phyloP scores from a whole-genome alignment of 1,284 basidiomycete genomes.

The Cutaneotrichosporon spelunceum region DNA sequence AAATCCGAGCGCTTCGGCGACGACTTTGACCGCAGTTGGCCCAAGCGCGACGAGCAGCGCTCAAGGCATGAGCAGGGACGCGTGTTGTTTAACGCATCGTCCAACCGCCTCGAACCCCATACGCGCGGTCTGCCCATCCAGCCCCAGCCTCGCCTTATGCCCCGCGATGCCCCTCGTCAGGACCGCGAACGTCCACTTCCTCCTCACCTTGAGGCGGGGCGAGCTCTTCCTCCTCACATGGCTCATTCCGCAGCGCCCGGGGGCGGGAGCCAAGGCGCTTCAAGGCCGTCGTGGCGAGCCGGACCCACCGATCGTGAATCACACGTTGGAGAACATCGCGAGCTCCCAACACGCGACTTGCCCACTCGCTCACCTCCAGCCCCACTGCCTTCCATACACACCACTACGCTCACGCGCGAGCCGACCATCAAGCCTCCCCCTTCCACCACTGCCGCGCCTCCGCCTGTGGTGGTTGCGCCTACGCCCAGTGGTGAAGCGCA shows the following conservation, averaged over 20 bases:
- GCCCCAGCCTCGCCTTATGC: constrained; percentile 47
- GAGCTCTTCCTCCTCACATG: constrained; percentile 44
- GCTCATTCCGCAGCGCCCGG: constrained; percentile 28
- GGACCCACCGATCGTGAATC: constrained; percentile 49
- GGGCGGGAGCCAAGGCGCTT: not conserved
- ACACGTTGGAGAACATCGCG: constrained; percentile 37
- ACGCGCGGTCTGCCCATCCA: constrained; percentile 23
- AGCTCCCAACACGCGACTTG: not conserved
- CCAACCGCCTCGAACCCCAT: constrained; percentile 69
- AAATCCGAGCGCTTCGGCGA: constrained; percentile 56
- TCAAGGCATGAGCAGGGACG: constrained; percentile 39
- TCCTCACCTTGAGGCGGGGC: constrained; percentile 26
- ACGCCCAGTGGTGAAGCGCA: constrained; percentile 56
- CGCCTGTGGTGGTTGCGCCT: constrained; percentile 4
- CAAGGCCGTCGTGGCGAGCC: not conserved
- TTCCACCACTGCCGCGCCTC: constrained; percentile 37
- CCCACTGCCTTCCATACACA: not conserved
- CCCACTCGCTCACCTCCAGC: not conserved
- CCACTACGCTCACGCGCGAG: not conserved
- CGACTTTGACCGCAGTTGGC: constrained; percentile 91
- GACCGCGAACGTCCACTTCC: constrained; percentile 22
- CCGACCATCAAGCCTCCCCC: not conserved
- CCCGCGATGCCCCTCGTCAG: constrained; percentile 21
- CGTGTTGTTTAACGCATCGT: constrained; percentile 84
- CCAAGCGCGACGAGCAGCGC: constrained; percentile 33